Evolutionary conservation across 352 stramenopile species (phyloP).

Genomic region (Globisporangium ultimum): DNA sequence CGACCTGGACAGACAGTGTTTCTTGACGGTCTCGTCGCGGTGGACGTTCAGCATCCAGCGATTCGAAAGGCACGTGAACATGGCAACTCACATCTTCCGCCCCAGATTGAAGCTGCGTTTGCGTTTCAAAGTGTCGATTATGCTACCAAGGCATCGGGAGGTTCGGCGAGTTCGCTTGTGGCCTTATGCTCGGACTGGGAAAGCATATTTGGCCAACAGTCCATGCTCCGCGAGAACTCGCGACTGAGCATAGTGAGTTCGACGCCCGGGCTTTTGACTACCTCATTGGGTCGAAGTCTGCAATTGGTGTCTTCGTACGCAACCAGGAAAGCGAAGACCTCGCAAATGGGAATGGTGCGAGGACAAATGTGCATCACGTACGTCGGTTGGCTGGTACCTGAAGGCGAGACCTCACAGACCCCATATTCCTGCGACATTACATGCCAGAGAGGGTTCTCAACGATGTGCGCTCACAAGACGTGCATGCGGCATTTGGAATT

Average conservation of each 20-base stretch:
- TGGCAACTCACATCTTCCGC: slow-evolving; percentile 4
- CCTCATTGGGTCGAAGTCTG: slow-evolving; percentile 11
- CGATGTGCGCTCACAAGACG: slow-evolving; percentile 38
- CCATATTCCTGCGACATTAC: slow-evolving; percentile 32
- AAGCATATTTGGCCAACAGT: slow-evolving; percentile 60
- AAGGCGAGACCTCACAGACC: neutral
- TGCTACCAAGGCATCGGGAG: slow-evolving; percentile 14
- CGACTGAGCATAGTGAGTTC: slow-evolving; percentile 45
- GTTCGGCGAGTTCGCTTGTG: slow-evolving; percentile 24
- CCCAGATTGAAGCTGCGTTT: slow-evolving; percentile 17
- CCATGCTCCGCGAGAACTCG: slow-evolving; percentile 37
- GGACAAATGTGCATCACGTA: slow-evolving; percentile 29
- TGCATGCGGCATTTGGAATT: slow-evolving; percentile 21
- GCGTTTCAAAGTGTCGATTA: slow-evolving; percentile 36
- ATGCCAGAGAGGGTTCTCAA: slow-evolving; percentile 44
- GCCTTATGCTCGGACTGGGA: slow-evolving; percentile 64
- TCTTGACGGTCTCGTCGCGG: slow-evolving; percentile 47
- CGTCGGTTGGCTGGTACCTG: slow-evolving; percentile 51
- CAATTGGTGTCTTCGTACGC: slow-evolving; percentile 1
- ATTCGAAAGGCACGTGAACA: slow-evolving; percentile 25
- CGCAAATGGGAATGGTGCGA: slow-evolving; percentile 10
- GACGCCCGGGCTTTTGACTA: slow-evolving; percentile 39
- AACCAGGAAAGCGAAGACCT: neutral
- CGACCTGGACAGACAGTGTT: slow-evolving; percentile 47
- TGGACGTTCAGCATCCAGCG: slow-evolving; percentile 31